Base-by-base conservation (phyloP, 2,329 filamentous ascomycete species). In the Scopulariopsis brevicaulis region DNA sequence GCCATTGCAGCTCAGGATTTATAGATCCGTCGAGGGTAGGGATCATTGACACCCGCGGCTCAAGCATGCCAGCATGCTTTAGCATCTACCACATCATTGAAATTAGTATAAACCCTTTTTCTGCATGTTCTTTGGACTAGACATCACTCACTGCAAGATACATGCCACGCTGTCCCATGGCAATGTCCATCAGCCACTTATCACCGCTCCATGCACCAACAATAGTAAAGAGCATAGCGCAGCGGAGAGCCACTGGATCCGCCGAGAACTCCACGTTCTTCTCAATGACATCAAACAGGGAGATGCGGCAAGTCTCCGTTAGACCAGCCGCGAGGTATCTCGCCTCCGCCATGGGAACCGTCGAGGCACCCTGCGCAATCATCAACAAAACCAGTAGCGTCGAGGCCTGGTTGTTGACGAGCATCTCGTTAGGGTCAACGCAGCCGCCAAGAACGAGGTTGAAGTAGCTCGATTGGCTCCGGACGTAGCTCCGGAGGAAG, bases 101-200 rank as follows among this genome's bases (percentile, higher is more conserved):
- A 22, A 11, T 46, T n/a, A 46, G 40, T 20, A 24, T 24, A n/a
- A 50, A n/a, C 11, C 1, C 22, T 22, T 6, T 50, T 50, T 24
- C n/a, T 2, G n/a, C 20, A 22, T 22, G 20, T 22, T 11, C 2
- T 24, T n/a, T 15, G 10, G 3, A 52, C 20, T 12, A 24, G 43
- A 37, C 37, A 7, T n/a, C 25, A 67, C 77, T 73, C 64, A 81
- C 78, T 59, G 84, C 79, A 60, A 87, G 78, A 67, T 89, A 89
- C 83, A 88, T 88, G 59, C 83, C 83, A 54, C 84, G 78, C 68
- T 88, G 86, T 34, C 85, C 85, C 83, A 88, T 87, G 50, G 84
- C 81, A 62, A 88, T 87, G 64, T 89, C 85, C 85, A 88, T 89
- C 62, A 87, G 82, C 84, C 85, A 88, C 70, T 88, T 88, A 68